phyloP scores from a whole-genome alignment of 352 stramenopile species.

The Globisporangium paddicum region DNA sequence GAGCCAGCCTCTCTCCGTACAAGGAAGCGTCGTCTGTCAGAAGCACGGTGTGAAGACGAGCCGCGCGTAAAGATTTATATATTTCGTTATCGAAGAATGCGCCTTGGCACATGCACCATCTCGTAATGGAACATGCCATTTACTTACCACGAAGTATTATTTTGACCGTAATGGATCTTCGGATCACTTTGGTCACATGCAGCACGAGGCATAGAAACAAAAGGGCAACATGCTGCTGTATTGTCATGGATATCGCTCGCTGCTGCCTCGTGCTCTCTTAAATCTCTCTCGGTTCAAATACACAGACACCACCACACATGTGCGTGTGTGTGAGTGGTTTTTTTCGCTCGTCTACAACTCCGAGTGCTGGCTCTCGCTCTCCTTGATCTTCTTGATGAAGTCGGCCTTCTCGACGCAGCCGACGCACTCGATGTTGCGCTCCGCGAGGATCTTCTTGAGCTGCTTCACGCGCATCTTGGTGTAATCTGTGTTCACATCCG shows the following conservation, averaged over 20 bases:
- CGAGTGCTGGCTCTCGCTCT: slow-evolving; percentile 77
- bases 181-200: too few species aligned
- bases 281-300: slow-evolving; percentile 1
- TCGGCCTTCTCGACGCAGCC: slow-evolving; percentile 94
- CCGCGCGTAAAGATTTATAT: slow-evolving; percentile 1
- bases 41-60: not conserved
- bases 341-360: slow-evolving; percentile 58
- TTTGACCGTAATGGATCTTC: too few species aligned
- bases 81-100: too few species aligned
- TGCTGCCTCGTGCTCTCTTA: not conserved
- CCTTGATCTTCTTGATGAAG: slow-evolving; percentile 94
- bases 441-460: slow-evolving; percentile 91
- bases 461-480: slow-evolving; percentile 94
- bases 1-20: too few species aligned
- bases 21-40: too few species aligned
- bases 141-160: too few species aligned
- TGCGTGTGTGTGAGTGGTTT: not conserved
- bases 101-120: too few species aligned
- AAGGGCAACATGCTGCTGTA: not conserved
- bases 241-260: not conserved
- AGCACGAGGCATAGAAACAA: too few species aligned
- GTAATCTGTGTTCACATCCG: slow-evolving; percentile 93
- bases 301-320: too few species aligned
- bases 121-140: too few species aligned
- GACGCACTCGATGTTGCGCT: slow-evolving; percentile 91